Evolutionary conservation across 495 filamentous ascomycete genomes (phyloP).

Genomic region (Penicillium turbatum): DNA sequence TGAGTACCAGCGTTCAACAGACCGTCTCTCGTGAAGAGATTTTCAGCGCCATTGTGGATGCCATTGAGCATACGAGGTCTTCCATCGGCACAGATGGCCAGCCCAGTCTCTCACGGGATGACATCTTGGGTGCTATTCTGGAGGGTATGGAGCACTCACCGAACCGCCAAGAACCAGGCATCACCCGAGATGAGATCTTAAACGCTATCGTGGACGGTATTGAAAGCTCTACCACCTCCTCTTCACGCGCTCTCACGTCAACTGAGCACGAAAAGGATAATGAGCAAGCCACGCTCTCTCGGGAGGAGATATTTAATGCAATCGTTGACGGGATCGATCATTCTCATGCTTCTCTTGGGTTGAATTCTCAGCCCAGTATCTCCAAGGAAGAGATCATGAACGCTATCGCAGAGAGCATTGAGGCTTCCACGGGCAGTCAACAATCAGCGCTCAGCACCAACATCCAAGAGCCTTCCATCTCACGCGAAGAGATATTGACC

Average conservation of each 20-base stretch:
- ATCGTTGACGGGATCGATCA: slow-evolving; percentile 38
- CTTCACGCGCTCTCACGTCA: neutral
- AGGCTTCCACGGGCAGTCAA: slow-evolving; percentile 11
- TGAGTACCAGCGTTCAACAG: slow-evolving; percentile 11
- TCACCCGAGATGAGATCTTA: slow-evolving; percentile 44
- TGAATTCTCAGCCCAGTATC: slow-evolving; percentile 15
- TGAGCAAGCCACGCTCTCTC: neutral
- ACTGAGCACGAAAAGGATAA: neutral
- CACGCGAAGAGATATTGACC: slow-evolving; percentile 50
- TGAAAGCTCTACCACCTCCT: neutral
- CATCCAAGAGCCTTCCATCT: slow-evolving; percentile 30
- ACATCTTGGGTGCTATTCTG: slow-evolving; percentile 46
- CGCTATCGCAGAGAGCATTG: slow-evolving; percentile 16
- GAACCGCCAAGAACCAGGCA: slow-evolving; percentile 24
- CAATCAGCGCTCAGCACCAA: slow-evolving; percentile 21
- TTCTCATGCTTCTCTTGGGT: neutral
- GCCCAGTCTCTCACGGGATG: slow-evolving; percentile 30
- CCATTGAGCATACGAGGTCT: slow-evolving; percentile 29
- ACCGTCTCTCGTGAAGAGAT: slow-evolving; percentile 40
- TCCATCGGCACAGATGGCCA: slow-evolving; percentile 9
- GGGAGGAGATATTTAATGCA: slow-evolving; percentile 43
- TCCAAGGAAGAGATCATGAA: slow-evolving; percentile 45
- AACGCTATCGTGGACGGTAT: slow-evolving; percentile 17
- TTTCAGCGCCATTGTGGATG: slow-evolving; percentile 50
- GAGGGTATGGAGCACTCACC: slow-evolving; percentile 35